Base-by-base conservation (phyloP, 1,139 yeast genomes). In the Taiozyma sp. region DNA sequence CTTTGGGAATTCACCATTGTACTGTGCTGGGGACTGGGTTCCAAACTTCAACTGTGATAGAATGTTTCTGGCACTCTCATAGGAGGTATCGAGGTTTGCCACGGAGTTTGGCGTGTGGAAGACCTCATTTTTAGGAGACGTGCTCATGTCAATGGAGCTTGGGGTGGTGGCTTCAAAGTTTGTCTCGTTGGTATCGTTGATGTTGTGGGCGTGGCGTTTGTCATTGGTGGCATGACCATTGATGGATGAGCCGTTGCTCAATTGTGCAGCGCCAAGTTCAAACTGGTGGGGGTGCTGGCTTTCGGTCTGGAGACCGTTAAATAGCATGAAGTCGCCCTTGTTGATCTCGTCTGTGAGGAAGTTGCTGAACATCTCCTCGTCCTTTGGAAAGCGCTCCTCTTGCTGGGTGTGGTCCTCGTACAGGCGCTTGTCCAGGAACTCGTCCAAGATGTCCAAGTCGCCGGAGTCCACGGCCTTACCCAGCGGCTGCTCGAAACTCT, bases 21-120 rank as follows among this genome's bases (percentile, higher is more conserved):
- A 60, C 45, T 61, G 59, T 1, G 58, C 53, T 14, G 57, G 60
- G 4, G 43, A 50, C 65, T 61, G 73, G 72, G 44, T 55, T 8
- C 89, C 89, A 62, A 83, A 83, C 56, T 81, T 80, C 53, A 83
- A 67, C 48, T 79, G 77, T 54, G 82, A 71, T 28, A 83, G 66
- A 54, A 79, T 80, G 41, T 74, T 75, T 57, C 87, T 71, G 14
- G 83, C 75, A 28, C 64, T 58, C 46, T 81, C 84, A 59, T 76
- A 81, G 2, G 58, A 44, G 4, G 57, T 43, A 28, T 49, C 48
- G 13, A 48, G 46, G 27, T 32, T 12, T 40, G 44, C 47, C 9
- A 45, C 29, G 1, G 62, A 56, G 29, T 54, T 57, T 45, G 63
- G 65, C 7, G 63, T 61, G 6, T 60, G 57, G 47, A 58, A 59